Evolutionary conservation across 148 eudicot genomes (phyloP).

Genomic region (Fagopyrum homotropicum): DNA sequence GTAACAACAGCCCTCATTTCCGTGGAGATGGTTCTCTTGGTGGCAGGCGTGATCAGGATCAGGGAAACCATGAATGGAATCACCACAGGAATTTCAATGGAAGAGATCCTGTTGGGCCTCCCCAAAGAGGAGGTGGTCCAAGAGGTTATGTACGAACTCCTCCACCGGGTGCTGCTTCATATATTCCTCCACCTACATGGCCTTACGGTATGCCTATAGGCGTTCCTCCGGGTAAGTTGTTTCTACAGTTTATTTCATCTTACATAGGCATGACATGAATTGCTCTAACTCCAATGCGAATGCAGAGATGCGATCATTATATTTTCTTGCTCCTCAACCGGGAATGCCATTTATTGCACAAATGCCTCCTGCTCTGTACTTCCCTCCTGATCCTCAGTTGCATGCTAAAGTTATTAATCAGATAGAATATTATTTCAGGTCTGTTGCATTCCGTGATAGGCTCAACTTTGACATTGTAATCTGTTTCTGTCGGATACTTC

Average conservation of each 20-base stretch:
- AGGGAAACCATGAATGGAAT: conserved; percentile 72
- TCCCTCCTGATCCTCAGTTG: conserved; percentile 53
- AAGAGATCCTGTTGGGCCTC: conserved; percentile 51
- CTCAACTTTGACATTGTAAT: not conserved
- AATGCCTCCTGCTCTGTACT: conserved; percentile 20
- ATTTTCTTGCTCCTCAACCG: conserved; percentile 26
- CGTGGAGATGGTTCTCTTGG: conserved; percentile 68
- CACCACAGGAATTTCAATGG: conserved; percentile 43
- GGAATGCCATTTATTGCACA: conserved; percentile 45
- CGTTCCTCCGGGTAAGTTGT: conserved; percentile 46
- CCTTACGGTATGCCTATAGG: conserved; percentile 39
- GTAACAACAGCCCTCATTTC: conserved; percentile 43
- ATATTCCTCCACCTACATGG: conserved; percentile 32
- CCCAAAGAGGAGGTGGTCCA: conserved; percentile 37
- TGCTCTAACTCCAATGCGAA: conserved; percentile 9
- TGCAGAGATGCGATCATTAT: conserved; percentile 42
- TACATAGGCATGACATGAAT: not conserved
- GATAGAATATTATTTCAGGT: conserved; percentile 91
- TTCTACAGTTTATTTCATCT: not conserved
- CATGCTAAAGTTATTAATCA: conserved; percentile 48
- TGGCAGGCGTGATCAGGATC: conserved; percentile 71
- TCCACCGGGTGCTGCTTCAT: conserved; percentile 35
- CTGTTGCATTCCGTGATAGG: not conserved
- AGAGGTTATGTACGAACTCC: conserved; percentile 41
- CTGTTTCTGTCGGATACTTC: not conserved